Evolutionary conservation across 1,284 basidiomycete genomes (phyloP).

Genomic region (Cutaneotrichosporon daszewskae): DNA sequence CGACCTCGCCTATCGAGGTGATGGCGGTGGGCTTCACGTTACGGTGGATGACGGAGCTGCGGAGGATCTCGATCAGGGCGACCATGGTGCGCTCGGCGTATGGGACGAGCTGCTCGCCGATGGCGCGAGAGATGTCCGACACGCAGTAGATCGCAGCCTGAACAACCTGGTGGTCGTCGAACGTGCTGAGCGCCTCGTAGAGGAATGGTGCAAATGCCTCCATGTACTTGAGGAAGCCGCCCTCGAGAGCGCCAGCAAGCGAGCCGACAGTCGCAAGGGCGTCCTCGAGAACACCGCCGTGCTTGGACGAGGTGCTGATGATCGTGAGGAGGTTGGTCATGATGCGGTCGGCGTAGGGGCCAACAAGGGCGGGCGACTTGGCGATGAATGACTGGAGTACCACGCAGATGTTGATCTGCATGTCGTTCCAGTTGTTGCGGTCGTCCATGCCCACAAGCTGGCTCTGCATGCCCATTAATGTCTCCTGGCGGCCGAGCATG

Average conservation of each 20-base stretch:
- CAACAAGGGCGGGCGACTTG: slow-evolving; percentile 74
- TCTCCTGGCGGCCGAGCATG: slow-evolving; percentile 83
- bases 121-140: slow-evolving; percentile 87
- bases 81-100: slow-evolving; percentile 87
- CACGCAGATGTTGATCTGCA: slow-evolving; percentile 92
- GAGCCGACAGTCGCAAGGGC: slow-evolving; percentile 94
- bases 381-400: slow-evolving; percentile 80
- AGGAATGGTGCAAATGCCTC: slow-evolving; percentile 84
- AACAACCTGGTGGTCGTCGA: slow-evolving; percentile 93
- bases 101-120: slow-evolving; percentile 73
- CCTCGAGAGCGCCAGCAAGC: slow-evolving; percentile 71
- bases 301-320: slow-evolving; percentile 80
- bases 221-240: slow-evolving; percentile 81
- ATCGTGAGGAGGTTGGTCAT: slow-evolving; percentile 88
- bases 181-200: slow-evolving; percentile 79
- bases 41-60: slow-evolving; percentile 82
- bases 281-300: slow-evolving; percentile 93
- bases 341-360: slow-evolving; percentile 84
- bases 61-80: slow-evolving; percentile 83
- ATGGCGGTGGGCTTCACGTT: slow-evolving; percentile 95
- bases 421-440: slow-evolving; percentile 97
- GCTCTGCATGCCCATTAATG: slow-evolving; percentile 74
- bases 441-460: slow-evolving; percentile 95
- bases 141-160: slow-evolving; percentile 93
- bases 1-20: slow-evolving; percentile 94